Evolutionary conservation across 2,329 filamentous ascomycete genomes (phyloP).

Genomic region (Cordyceps tenuipes): DNA sequence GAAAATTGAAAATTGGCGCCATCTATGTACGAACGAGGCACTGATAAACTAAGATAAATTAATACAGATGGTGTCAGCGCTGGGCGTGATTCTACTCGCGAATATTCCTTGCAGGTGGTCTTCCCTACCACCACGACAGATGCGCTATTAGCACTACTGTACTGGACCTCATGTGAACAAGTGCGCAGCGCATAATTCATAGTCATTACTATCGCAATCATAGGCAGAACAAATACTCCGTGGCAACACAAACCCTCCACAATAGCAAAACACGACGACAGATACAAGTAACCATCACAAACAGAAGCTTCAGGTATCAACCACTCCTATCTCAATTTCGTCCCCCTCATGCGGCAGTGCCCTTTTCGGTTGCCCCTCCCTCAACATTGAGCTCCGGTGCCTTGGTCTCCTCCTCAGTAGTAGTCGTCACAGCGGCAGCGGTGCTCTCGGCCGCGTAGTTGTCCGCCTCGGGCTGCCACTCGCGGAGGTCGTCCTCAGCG

Average conservation of each 20-base stretch:
- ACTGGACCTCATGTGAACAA: background rate
- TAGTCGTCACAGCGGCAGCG: background rate
- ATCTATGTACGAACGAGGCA: background rate
- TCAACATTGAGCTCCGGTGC: background rate
- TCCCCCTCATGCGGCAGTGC: background rate
- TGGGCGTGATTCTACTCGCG: too few relatives aligned
- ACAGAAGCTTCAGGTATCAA: slow-evolving; percentile 1
- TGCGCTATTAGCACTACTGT: background rate
- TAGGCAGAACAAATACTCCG: slow-evolving; percentile 7
- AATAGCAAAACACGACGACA: background rate
- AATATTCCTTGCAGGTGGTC: too few relatives aligned
- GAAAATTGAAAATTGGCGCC: background rate
- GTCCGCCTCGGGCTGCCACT: slow-evolving; percentile 53
- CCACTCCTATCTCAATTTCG: background rate
- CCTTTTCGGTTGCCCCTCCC: background rate
- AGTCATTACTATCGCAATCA: background rate
- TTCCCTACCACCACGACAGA: too few relatives aligned
- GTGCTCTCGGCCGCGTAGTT: slow-evolving; percentile 13
- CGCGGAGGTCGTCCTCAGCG: slow-evolving; percentile 77
- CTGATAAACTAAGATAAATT: background rate
- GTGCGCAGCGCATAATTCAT: background rate
- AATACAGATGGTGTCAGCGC: too few relatives aligned
- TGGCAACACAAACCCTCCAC: background rate
- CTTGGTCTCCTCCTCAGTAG: background rate
- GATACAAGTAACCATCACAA: background rate